Percentiles rank a stretch among this genome's conserved stretches.
These are phyloP conservation scores for Licmophora abbreviata DNA, from an alignment of 108 stramenopile genomes.

Conservation along the genomic window DNA sequence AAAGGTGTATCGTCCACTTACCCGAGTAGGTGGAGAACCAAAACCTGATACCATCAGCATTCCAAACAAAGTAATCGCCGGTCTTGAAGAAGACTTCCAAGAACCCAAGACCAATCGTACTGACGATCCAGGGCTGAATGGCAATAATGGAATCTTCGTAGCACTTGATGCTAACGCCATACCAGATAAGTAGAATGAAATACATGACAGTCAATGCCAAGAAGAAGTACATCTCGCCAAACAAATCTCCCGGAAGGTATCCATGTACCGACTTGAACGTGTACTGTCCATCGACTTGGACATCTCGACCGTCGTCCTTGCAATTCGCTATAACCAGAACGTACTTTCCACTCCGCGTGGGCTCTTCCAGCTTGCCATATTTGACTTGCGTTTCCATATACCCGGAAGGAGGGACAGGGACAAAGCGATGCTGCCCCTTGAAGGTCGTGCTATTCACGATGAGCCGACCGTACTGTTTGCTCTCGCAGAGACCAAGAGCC, in stretches of 20 bases:
- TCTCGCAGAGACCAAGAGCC: slow-evolving; percentile 47
- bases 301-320: slow-evolving; percentile 56
- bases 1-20: slow-evolving; percentile 14
- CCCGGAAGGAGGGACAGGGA: slow-evolving; percentile 54
- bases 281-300: slow-evolving; percentile 54
- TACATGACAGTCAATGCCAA: slow-evolving; percentile 35
- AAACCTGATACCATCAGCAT: slow-evolving; percentile 64
- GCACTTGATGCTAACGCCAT: slow-evolving; percentile 49
- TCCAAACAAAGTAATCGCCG: slow-evolving; percentile 78
- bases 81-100: slow-evolving; percentile 65
- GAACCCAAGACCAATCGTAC: slow-evolving; percentile 58
- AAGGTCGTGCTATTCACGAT: slow-evolving; percentile 54
- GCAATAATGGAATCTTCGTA: slow-evolving; percentile 63
- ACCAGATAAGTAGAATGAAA: slow-evolving; percentile 43
- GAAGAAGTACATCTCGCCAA: slow-evolving; percentile 80
- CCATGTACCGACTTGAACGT: slow-evolving; percentile 66
- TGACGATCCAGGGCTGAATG: slow-evolving; percentile 78
- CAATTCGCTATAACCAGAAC: slow-evolving; percentile 73
- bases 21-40: slow-evolving; percentile 59
- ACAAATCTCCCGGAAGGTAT: slow-evolving; percentile 79
- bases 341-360: slow-evolving; percentile 50
- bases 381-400: slow-evolving; percentile 32
- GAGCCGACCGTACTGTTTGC: slow-evolving; percentile 46
- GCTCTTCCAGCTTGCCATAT: slow-evolving; percentile 32
- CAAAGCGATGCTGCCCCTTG: slow-evolving; percentile 46